Base-by-base conservation (phyloP, 2,329 filamentous ascomycete genomes). In the Pseudocercospora macadamiae region DNA sequence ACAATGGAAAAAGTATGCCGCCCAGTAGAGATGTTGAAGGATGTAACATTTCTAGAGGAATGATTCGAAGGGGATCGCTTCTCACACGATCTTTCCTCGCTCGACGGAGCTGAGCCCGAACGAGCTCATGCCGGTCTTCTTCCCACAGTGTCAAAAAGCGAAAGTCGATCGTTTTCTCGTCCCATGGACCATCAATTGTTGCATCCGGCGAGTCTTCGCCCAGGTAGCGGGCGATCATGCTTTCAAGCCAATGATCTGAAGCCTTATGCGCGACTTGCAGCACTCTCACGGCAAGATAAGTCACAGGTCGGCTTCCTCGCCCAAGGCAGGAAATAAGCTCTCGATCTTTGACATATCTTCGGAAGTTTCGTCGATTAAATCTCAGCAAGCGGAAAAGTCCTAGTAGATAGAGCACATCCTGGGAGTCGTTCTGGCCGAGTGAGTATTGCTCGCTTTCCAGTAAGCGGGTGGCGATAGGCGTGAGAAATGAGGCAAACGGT, bases 221-320 rank as follows among this genome's bases (percentile, higher is more conserved):
- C 55, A 93, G 78, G 73, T 92, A 82, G 68, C 84, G 80, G 49
- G 79, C 76, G 28, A 96, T 76, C 73, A 96, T 87, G 49, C 83
- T 79, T 70, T 96, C 88, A 48, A 89, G 82, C 62, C 90, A 90
- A 64, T 83, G 80, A 73, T 99, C 95, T 3, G 95, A 89, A 26
- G 89, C 89, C 68, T 86, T 86, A 66, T 96, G 85, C 57, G 91
- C 85, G 63, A 91, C 81, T 70, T 89, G 92, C 64, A 96, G 89
- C 59, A 93, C 85, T 63, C 91, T 86, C 56, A 96, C 83, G 12
- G 92, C 89, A 61, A 97, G 80, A 74, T 93, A 96, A 75, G 89
- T 86, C 51, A 96, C 83, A 14, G 83, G 77, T 59, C 76, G 78
- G 65, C 82, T 80, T 47, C 73, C 54, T 68, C 86, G 82, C 44